Evolutionary conservation across 345 rosid species (phyloP), one percentile per base, ranked within the genome.

Genomic region (Orychophragmus violaceus): DNA sequence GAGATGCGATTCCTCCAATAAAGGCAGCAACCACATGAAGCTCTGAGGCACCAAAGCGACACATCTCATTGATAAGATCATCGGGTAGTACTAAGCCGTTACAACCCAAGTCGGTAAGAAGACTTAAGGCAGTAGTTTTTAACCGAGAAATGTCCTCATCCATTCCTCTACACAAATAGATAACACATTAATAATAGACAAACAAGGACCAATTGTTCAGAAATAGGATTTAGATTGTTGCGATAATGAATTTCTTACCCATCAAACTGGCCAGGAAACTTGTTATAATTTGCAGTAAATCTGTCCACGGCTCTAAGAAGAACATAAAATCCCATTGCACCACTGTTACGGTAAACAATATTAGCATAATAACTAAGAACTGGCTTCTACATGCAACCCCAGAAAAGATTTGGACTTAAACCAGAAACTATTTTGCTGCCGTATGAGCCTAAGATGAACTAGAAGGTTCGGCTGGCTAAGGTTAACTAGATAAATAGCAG

Each of bases 1-100:
- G 97, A 1, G 99, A 86, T 5, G 97, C 88, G 29, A 90, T 77
- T 72, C 99, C 99, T 63, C 99, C 99, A n/a, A 90, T 65, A 55
- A 93, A 79, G 24, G 98, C 97, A 69, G 97, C 88, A 19, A 93
- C 96, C 0, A 90, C 87, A 71, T 93, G 98, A 48, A 93, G 96
- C 81, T 93, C 97, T 3, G 98, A 83, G 74, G 94, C 96, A 53
- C 97, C 99, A 75, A 88, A 90, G 44, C 91, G 87, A 64, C 97
- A 88, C 86, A 90, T 90, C 84, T 94, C 97, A 64, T 74, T 84
- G 69, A 90, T 87, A 71, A 94, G 95, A 72, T 94, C 97, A 78
- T 94, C 97, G 0, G 90, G 85, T 64, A 94, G 76, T 50, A 87
- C 81, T 67, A 86, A 69, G 21, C 95, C 87, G 61, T 79, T 87